Conservation (phyloP, 768 basidiomycete species). For the Pleurotus pulmonarius region DNA sequence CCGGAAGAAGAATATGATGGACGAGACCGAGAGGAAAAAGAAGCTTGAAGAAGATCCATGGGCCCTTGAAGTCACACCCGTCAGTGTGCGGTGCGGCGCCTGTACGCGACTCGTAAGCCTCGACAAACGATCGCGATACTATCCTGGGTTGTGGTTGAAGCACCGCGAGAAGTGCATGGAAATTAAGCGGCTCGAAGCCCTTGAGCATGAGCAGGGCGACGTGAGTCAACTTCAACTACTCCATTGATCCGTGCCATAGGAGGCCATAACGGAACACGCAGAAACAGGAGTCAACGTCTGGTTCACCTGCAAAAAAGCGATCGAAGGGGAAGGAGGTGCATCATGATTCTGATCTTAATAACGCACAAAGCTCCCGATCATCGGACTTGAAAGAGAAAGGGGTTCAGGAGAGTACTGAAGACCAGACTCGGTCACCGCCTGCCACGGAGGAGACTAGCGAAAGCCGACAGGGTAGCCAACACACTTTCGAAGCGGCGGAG, state of each 20-base stretch:
- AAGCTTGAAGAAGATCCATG: constrained; percentile 17
- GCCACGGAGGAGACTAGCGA: background rate
- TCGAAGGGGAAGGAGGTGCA: constrained; percentile 1
- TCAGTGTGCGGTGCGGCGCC: constrained; percentile 16
- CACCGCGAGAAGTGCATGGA: constrained; percentile 16
- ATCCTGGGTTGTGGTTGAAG: constrained; percentile 19
- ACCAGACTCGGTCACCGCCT: background rate
- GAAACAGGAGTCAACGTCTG: constrained; percentile 5
- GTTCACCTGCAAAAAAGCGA: constrained; percentile 4
- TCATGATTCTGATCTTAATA: background rate
- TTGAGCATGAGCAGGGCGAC: constrained; percentile 6
- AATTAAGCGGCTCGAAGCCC: constrained; percentile 9
- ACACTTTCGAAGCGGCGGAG: background rate
- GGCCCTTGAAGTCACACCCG: constrained; percentile 15
- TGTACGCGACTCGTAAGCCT: constrained; percentile 15
- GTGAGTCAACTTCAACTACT: background rate
- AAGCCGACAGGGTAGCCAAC: background rate
- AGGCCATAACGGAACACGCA: background rate
- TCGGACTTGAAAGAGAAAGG: constrained; percentile 6
- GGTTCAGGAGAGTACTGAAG: background rate
- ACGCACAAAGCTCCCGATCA: constrained; percentile 5
- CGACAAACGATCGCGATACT: constrained; percentile 18
- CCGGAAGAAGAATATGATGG: constrained; percentile 14
- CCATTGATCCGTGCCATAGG: background rate
- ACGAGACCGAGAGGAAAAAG: constrained; percentile 7